A percentile compares a stretch with the other conserved stretches of the same genome.
phyloP scores from a whole-genome alignment of 805 yeast genomes.

The Candida xiaguanensis region DNA sequence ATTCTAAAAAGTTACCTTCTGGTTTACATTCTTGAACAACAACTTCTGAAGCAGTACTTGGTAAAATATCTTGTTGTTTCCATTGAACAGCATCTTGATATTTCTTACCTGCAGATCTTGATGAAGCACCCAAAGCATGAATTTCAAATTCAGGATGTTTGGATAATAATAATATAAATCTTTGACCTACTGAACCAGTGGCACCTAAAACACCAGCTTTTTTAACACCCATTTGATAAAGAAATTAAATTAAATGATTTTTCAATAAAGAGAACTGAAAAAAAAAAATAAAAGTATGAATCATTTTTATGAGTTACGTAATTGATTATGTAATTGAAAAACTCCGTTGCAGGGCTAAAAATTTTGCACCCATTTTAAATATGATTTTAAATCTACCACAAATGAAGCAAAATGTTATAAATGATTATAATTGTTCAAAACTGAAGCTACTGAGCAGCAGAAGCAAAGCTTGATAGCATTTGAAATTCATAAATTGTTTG shows the following conservation, averaged over 20 bases:
- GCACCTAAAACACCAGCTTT: constrained; percentile 94
- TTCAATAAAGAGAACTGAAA: neutral
- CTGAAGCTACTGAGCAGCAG: neutral
- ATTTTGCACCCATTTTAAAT: neutral
- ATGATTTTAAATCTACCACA: no score
- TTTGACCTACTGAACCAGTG: constrained; percentile 96
- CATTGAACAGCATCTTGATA: constrained; percentile 86
- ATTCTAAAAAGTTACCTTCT: constrained; percentile 68
- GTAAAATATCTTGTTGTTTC: constrained; percentile 88
- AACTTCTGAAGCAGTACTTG: constrained; percentile 59
- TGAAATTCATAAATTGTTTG: no score
- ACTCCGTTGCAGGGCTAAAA: neutral
- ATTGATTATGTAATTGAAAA: neutral
- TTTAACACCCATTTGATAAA: constrained; percentile 15
- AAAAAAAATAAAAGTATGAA: neutral
- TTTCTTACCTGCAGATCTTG: constrained; percentile 88
- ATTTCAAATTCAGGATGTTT: constrained; percentile 89
- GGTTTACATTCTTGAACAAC: constrained; percentile 75
- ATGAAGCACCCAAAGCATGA: constrained; percentile 83
- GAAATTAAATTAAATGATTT: neutral
- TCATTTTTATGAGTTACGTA: neutral
- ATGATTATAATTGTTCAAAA: neutral
- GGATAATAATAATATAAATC: constrained; percentile 80
- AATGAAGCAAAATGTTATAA: neutral
- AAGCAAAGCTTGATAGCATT: no score